Percentiles rank a stretch among this genome's conserved stretches.
Evolutionary conservation across 2,329 filamentous ascomycete species (phyloP).

Genomic region (Xylariaceae sp.): DNA sequence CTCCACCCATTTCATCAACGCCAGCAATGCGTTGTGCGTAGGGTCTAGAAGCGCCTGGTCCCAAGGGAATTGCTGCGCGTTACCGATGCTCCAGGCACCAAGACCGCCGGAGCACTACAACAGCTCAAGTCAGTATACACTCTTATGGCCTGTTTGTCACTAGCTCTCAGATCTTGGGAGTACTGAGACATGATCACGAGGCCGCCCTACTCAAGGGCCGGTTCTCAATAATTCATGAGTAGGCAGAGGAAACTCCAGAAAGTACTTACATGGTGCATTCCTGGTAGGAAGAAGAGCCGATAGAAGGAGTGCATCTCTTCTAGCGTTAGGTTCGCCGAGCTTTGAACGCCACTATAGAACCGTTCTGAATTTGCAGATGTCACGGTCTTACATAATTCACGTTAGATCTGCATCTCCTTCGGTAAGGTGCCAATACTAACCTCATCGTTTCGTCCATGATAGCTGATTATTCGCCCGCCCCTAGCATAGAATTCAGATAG

Average conservation of each 20-base stretch:
- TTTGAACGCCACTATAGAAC: slow-evolving; percentile 14
- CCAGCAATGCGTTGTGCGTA: slow-evolving; percentile 11
- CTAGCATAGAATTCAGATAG: slow-evolving; percentile 9
- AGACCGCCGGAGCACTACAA: slow-evolving; percentile 8
- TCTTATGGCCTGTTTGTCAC: too few species aligned
- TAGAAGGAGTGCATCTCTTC: slow-evolving; percentile 28
- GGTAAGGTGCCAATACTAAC: slow-evolving; percentile 1
- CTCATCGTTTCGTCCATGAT: slow-evolving; percentile 18
- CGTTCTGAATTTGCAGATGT: slow-evolving; percentile 10
- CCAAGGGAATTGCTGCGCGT: slow-evolving; percentile 11
- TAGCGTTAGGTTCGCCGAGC: slow-evolving; percentile 6
- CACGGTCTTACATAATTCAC: slow-evolving; percentile 4
- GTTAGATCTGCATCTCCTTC: neutral
- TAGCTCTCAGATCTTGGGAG: too few species aligned
- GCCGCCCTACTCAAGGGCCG: too few species aligned
- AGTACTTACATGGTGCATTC: slow-evolving; percentile 11
- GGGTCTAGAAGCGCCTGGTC: slow-evolving; percentile 11
- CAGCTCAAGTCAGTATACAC: too few species aligned
- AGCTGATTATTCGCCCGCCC: slow-evolving; percentile 16
- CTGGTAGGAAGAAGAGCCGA: slow-evolving; percentile 19
- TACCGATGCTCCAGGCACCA: slow-evolving; percentile 15
- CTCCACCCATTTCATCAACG: slow-evolving; percentile 16
- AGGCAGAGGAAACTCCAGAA: too few species aligned
- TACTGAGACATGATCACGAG: too few species aligned
- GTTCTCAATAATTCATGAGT: too few species aligned